Evolutionary conservation across 1,139 yeast genomes (phyloP).

Genomic region (Nadsonia commutata): DNA sequence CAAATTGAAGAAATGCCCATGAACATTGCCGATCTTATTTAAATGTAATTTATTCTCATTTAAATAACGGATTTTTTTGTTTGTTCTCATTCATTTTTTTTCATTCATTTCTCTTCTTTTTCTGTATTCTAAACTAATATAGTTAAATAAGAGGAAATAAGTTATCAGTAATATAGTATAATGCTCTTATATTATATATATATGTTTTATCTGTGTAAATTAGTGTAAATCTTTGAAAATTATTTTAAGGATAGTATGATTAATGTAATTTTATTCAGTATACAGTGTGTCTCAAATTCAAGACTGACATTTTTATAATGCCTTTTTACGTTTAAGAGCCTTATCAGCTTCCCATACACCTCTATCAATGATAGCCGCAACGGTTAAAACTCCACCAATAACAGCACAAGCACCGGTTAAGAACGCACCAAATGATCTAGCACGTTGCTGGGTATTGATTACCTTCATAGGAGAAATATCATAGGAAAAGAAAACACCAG

Average conservation of each 20-base stretch:
- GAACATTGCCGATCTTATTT: constrained; percentile 61
- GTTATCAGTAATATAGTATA: too few relatives aligned
- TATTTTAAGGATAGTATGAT: too few relatives aligned
- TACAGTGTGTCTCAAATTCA: too few relatives aligned
- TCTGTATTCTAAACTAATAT: too few relatives aligned
- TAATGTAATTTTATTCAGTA: too few relatives aligned
- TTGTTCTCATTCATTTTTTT: background rate
- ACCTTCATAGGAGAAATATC: constrained; percentile 91
- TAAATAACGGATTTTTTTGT: background rate
- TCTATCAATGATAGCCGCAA: constrained; percentile 77
- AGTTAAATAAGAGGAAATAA: too few relatives aligned
- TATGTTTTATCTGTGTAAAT: too few relatives aligned
- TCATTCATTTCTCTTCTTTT: background rate
- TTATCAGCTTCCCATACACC: constrained; percentile 83
- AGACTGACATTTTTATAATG: too few relatives aligned
- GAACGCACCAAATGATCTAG: constrained; percentile 75
- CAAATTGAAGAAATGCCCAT: constrained; percentile 98
- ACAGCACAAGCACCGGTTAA: constrained; percentile 75
- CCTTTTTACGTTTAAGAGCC: constrained; percentile 62
- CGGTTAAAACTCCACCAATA: constrained; percentile 85
- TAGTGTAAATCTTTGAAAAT: too few relatives aligned
- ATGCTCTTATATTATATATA: too few relatives aligned
- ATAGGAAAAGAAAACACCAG: constrained; percentile 77
- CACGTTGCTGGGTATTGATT: constrained; percentile 66
- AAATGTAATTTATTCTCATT: constrained; percentile 3